Base-by-base conservation (phyloP, 2,329 filamentous ascomycete genomes). In the Albophoma yamanashiensis region DNA sequence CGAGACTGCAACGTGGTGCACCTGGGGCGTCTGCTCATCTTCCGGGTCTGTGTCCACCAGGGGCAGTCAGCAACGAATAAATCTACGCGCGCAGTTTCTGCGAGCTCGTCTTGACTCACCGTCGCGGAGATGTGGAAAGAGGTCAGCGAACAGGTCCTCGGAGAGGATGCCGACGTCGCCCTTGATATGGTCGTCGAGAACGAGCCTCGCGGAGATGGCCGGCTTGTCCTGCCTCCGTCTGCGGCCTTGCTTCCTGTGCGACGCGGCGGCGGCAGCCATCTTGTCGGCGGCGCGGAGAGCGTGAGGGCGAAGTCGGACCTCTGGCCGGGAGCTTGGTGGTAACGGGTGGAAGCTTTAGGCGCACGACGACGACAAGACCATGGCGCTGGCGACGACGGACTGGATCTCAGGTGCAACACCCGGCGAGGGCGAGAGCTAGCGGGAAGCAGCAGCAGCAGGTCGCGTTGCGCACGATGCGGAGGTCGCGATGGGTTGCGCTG, bases 131-230 rank as follows among this genome's bases (percentile, higher is more conserved):
- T 84, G 77, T 63, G 89, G 86, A 75, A 95, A 92, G 58, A 97
- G 81, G 69, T 95, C 89, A 55, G 82, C 79, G 68, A 92, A 91
- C 58, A 99, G 80, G 73, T 96, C 91, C 68, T 91, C 88, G 15
- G 93, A 96, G 58, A 97, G 75, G 64, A 94, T 83, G 64, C 92
- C 94, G 63, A 92, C 82, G 70, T 96, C 91, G 58, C 90, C 91
- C 74, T 88, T 90, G 67, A 96, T 81, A 72, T 89, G 88, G 70
- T 92, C 89, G 73, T 96, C 92, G 60, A 97, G 84, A 43, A 95
- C 82, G 57, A 97, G 80, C 61, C 89, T 86, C 60, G 91, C 92
- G 61, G 89, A 82, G 61, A 96, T 81, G 52, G 92, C 82, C 9
- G 89, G 82, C 72, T 89, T 92, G 72, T 94, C 85, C 65, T 84